Conservation (phyloP, 2,329 filamentous ascomycete species). For the Aschersonia sp. region DNA sequence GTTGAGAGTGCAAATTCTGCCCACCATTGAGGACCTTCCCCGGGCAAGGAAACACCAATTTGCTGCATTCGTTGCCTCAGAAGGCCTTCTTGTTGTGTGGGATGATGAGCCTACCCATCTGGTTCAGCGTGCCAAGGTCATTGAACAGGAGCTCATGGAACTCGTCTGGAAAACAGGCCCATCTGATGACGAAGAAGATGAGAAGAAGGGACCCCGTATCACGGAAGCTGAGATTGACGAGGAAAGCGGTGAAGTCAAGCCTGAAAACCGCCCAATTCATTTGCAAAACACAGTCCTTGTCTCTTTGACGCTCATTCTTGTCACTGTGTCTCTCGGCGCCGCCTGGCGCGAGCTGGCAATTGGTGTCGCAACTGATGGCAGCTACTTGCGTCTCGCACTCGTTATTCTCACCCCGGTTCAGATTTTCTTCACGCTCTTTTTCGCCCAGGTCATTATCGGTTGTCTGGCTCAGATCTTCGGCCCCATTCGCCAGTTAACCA, state of each 20-base stretch:
- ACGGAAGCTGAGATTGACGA: conserved; percentile 49
- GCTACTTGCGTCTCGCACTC: conserved; percentile 49
- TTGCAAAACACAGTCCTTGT: conserved; percentile 58
- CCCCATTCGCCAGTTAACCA: conserved; percentile 55
- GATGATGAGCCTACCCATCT: conserved; percentile 66
- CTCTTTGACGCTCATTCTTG: conserved; percentile 48
- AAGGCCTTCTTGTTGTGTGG: conserved; percentile 64
- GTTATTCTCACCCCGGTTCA: conserved; percentile 54
- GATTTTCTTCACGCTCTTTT: conserved; percentile 72
- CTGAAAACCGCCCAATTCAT: conserved; percentile 52
- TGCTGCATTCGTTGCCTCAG: conserved; percentile 61
- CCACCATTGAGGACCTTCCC: conserved; percentile 55
- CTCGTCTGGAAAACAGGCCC: conserved; percentile 55
- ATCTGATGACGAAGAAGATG: conserved; percentile 36
- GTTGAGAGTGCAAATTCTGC: conserved; percentile 62
- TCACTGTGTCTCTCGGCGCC: conserved; percentile 52
- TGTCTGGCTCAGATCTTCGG: conserved; percentile 65
- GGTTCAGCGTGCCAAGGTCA: conserved; percentile 52
- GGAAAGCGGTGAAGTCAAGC: conserved; percentile 53
- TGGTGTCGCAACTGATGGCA: conserved; percentile 50
- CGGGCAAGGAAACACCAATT: conserved; percentile 66
- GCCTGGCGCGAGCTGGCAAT: conserved; percentile 57
- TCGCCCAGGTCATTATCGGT: conserved; percentile 64
- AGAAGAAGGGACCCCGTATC: conserved; percentile 32
- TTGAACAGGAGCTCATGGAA: conserved; percentile 66